phyloP scores from a whole-genome alignment of 371 early-diverging fungal genomes.

The Phascolomyces articulosus region DNA sequence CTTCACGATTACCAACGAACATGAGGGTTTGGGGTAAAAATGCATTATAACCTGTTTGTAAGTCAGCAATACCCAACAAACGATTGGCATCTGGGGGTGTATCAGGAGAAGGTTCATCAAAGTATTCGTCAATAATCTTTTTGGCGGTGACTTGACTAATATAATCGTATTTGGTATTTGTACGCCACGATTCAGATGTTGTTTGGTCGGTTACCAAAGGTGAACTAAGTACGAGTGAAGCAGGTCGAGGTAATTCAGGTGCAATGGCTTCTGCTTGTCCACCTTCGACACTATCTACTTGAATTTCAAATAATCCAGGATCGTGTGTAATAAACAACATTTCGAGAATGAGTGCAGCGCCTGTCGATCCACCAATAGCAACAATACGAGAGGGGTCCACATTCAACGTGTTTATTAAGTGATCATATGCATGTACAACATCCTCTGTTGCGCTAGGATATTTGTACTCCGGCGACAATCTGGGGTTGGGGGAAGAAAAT shows the following conservation, averaged over 20 bases:
- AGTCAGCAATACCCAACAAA: constrained; percentile 43
- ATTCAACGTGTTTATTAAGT: constrained; percentile 27
- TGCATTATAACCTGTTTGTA: constrained; percentile 41
- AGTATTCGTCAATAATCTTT: constrained; percentile 50
- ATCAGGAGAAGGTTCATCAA: constrained; percentile 20
- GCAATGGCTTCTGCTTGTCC: neutral
- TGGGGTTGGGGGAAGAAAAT: neutral
- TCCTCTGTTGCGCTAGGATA: constrained; percentile 55
- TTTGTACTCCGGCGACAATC: constrained; percentile 50
- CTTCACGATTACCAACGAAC: constrained; percentile 48
- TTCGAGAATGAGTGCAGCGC: constrained; percentile 46
- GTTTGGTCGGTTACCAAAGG: constrained; percentile 53
- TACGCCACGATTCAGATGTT: constrained; percentile 42
- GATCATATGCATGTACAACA: constrained; percentile 47
- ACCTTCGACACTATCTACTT: constrained; percentile 29
- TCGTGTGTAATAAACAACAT: constrained; percentile 53
- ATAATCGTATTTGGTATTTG: constrained; percentile 47
- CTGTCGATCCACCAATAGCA: constrained; percentile 44
- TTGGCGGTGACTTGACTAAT: constrained; percentile 52
- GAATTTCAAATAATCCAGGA: constrained; percentile 51
- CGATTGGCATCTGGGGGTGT: constrained; percentile 22
- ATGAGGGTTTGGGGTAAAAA: constrained; percentile 43
- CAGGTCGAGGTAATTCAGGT: constrained; percentile 49
- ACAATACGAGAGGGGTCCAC: constrained; percentile 37
- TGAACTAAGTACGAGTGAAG: constrained; percentile 40